phyloP scores from a whole-genome alignment of 2,329 filamentous ascomycete species.

The Monosporascus sp. region DNA sequence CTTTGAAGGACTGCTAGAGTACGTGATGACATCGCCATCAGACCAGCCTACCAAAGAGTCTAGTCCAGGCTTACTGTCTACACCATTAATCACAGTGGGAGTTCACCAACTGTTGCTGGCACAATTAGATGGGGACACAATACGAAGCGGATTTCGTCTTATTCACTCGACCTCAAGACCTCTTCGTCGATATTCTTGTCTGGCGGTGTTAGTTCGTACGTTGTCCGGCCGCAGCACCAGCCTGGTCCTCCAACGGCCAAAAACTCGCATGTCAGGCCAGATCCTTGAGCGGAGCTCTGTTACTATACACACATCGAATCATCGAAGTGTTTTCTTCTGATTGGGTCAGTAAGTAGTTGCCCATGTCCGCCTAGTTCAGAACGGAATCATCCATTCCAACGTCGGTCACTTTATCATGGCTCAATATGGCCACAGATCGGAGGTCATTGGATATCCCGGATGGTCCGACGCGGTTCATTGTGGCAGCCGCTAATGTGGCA shows the following conservation, averaged over 20 bases:
- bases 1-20: no score
- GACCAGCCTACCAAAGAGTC: background rate
- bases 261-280: background rate
- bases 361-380: background rate
- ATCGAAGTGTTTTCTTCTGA: background rate
- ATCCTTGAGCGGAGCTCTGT: background rate
- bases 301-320: background rate
- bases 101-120: background rate
- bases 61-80: background rate
- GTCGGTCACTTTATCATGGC: background rate
- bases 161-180: background rate
- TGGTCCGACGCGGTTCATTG: background rate
- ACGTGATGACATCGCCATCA: background rate
- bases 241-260: background rate
- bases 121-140: conserved; percentile 16
- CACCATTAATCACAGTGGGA: background rate
- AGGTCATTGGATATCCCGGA: background rate
- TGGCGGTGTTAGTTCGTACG: background rate
- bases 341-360: background rate
- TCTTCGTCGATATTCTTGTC: background rate
- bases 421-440: background rate
- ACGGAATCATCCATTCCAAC: background rate
- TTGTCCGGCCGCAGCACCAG: background rate
- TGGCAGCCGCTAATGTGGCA: background rate
- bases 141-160: background rate